These are phyloP conservation scores for Murraya koenigii DNA, from an alignment of 345 rosid species.

Conservation along the genomic window DNA sequence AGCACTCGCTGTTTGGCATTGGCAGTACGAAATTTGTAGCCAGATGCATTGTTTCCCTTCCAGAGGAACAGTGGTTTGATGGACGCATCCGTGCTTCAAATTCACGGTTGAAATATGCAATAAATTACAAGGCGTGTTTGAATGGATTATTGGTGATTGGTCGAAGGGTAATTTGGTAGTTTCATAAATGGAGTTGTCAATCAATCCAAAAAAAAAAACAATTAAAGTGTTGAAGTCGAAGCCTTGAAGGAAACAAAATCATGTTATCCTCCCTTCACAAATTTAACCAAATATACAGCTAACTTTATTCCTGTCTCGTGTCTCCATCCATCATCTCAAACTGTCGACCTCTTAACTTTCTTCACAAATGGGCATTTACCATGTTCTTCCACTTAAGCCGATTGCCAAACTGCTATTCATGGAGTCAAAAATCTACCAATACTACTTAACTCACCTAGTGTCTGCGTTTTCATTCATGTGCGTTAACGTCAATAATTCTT, in stretches of 20 bases:
- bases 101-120: neutral
- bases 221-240: neutral
- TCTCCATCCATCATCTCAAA: conserved; percentile 29
- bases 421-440: neutral
- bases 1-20: neutral
- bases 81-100: neutral
- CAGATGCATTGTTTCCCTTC: no score
- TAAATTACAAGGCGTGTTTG: neutral
- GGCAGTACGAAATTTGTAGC: no score
- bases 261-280: conserved; percentile 40
- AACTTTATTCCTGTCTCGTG: conserved; percentile 31
- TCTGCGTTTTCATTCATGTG: no score
- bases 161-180: conserved; percentile 34
- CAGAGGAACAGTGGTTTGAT: neutral
- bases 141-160: neutral
- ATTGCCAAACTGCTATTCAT: neutral
- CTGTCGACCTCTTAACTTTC: conserved; percentile 20
- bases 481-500: no score
- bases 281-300: conserved; percentile 14
- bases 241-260: conserved; percentile 41
- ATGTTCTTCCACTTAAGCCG: neutral
- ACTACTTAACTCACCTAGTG: no score
- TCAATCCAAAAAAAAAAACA: conserved; percentile 15
- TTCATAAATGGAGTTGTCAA: conserved; percentile 51
- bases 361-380: neutral